Evolutionary conservation across 345 rosid genomes (phyloP), one percentile per base, ranked within the genome.

Genomic region (Salix viminalis): DNA sequence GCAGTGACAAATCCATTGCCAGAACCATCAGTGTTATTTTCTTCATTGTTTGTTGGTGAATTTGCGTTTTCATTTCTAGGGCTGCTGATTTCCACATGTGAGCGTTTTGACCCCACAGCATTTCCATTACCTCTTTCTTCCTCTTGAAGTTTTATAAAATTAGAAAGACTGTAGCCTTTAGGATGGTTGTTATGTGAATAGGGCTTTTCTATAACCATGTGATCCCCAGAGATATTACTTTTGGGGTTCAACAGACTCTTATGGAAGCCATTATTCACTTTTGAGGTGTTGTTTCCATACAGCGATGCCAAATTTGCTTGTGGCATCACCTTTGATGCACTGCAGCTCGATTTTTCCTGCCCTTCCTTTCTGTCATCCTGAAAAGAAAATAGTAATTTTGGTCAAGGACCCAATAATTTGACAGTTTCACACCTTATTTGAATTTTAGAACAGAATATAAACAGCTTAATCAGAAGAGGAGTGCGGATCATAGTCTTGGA

Each of bases 1-100:
- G 99, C 99, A 26, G 97, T 88, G 30, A 96, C 96, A 84, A 96
- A 96, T 66, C 91, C 94, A 76, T 82, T 87, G 75, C 86, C 86
- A 67, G 90, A 83, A 79, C 73, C 89, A 65, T 90, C 86, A 21
- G 79, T 50, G 52, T 84, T 80, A 65, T 77, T 68, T 62, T 88
- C 91, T 81, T 85, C 97, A 52, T 72, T 58, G 67, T 61, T 82
- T 36, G 87, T 75, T 58, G 88, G 84, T 66, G 83, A 80, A 71
- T 75, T 84, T 64, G 75, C 76, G 77, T 7, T 54, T 65, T 81
- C 86, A 50, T 77, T 81, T 75, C 80, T 67, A n/a, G 83, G 87
- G 84, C 87, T 86, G 72, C 76, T 84, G 56, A 79, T 89, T 82
- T 92, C 89, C 72, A 70, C 78, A 71, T 90, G 89, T 72, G 89